Evolutionary conservation across 768 basidiomycete genomes (phyloP).

Genomic region (Lactarius hatsudake): DNA sequence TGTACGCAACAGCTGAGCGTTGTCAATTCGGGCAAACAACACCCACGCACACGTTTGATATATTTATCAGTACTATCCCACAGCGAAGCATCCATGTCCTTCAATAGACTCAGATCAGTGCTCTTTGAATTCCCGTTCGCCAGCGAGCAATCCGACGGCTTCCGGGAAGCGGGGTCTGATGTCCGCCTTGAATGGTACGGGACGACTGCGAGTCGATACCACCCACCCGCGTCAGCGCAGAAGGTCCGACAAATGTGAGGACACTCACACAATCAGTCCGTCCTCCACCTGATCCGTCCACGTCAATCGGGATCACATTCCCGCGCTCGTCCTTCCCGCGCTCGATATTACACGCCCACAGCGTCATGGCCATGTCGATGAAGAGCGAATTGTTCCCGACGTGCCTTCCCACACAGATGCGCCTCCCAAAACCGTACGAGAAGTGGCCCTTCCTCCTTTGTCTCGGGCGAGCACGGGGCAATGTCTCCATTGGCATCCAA

Average conservation of each 20-base stretch:
- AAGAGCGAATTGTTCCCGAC: slow-evolving; percentile 33
- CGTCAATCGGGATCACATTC: slow-evolving; percentile 7
- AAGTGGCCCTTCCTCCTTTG: slow-evolving; percentile 33
- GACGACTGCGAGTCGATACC: slow-evolving; percentile 3
- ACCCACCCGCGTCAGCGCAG: neutral
- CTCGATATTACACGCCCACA: slow-evolving; percentile 30
- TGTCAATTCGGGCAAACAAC: too few species aligned
- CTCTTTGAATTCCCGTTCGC: neutral
- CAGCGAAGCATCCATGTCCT: too few species aligned
- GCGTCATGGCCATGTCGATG: slow-evolving; percentile 34
- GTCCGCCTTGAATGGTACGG: slow-evolving; percentile 8
- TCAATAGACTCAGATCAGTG: too few species aligned
- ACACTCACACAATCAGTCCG: slow-evolving; percentile 6
- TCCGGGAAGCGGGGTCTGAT: slow-evolving; percentile 16
- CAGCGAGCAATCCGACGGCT: neutral
- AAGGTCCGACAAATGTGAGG: neutral
- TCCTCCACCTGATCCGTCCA: slow-evolving; percentile 2
- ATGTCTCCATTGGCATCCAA: slow-evolving; percentile 30
- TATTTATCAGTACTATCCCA: too few species aligned
- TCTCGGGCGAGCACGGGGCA: slow-evolving; percentile 21
- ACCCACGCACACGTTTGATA: too few species aligned
- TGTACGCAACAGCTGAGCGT: too few species aligned
- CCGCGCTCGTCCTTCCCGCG: slow-evolving; percentile 2
- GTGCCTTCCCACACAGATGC: slow-evolving; percentile 9
- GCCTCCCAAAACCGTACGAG: slow-evolving; percentile 32